Base-by-base conservation (phyloP, 2,329 filamentous ascomycete species). In the Cercospora nicotianae region DNA sequence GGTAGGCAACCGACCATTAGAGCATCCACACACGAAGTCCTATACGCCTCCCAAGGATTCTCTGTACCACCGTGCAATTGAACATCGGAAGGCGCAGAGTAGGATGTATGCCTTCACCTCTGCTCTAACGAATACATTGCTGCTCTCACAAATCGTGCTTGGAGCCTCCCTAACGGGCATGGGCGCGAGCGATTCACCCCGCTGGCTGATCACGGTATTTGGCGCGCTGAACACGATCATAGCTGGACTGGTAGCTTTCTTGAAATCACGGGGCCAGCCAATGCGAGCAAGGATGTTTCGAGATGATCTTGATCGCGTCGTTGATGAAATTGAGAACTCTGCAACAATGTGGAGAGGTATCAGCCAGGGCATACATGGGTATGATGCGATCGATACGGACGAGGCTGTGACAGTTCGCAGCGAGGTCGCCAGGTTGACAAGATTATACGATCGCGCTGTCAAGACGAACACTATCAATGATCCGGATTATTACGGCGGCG, bases 311-410 rank as follows among this genome's bases (percentile, higher is more conserved):
- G 79, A 79, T 23, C 73, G 80, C 12, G 78, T 78, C 2, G 79
- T 81, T 1, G 79, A 81, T 53, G 79, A 81, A 74, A 80, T 81
- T 64, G 79, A 81, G 69, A 80, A 80, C 55, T 78, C 76, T 2
- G 79, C 79, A 13, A 74, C 78, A 18, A 81, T 81, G 79, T 81
- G 81, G 81, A 72, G 80, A 31, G 81, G 81, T 16, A 83, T 83
- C 36, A 76, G 76, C 36, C 76, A 76, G n/a, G 76, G 76, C 2
- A 75, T 79, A 10, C 80, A 83, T 64, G 81, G 81, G 10, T 83
- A 83, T 70, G 79, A 81, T 65, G 81, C 81, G 45, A 81, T 83
- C 51, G 80, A 82, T 62, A 81, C 79, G 2, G 81, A 82, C 36
- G 79, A 81, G 26, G 69, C 72, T 5, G 80, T 83, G 33, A 82